Evolutionary conservation across 2,329 filamentous ascomycete genomes (phyloP).

Genomic region (Dothidotthia symphoricarpi): DNA sequence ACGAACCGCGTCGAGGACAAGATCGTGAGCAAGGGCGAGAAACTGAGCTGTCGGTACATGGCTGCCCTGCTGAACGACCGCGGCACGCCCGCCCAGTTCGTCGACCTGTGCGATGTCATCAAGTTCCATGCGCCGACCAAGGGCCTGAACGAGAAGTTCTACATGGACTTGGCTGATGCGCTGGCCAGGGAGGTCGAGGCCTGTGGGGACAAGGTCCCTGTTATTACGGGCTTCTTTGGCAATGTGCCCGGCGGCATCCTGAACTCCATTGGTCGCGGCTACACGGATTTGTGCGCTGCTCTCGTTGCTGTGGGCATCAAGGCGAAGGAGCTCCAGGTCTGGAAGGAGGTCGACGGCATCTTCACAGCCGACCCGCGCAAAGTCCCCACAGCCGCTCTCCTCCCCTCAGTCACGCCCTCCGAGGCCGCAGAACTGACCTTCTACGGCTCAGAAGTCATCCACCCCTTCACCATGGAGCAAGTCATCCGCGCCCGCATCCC

Average conservation of each 20-base stretch:
- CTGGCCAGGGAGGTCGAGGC: slow-evolving; percentile 46
- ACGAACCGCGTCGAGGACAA: slow-evolving; percentile 58
- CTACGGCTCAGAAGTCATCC: slow-evolving; percentile 81
- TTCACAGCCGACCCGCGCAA: slow-evolving; percentile 84
- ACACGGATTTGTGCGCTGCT: slow-evolving; percentile 94
- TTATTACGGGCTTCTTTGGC: slow-evolving; percentile 87
- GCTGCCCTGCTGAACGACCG: slow-evolving; percentile 76
- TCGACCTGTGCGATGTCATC: slow-evolving; percentile 82
- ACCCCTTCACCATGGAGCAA: slow-evolving; percentile 98
- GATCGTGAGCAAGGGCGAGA: slow-evolving; percentile 93
- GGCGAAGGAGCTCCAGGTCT: slow-evolving; percentile 89
- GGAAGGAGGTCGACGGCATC: slow-evolving; percentile 98
- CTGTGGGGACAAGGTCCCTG: slow-evolving; percentile 47
- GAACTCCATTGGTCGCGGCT: slow-evolving; percentile 88
- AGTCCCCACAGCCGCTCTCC: slow-evolving; percentile 87
- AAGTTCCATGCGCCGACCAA: slow-evolving; percentile 54
- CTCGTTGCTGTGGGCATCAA: slow-evolving; percentile 84
- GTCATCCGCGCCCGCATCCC: slow-evolving; percentile 73
- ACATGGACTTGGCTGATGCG: slow-evolving; percentile 42
- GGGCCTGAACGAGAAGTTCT: slow-evolving; percentile 49
- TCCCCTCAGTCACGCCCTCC: slow-evolving; percentile 83
- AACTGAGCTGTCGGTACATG: slow-evolving; percentile 91
- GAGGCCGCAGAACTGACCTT: slow-evolving; percentile 92
- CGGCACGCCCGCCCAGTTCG: slow-evolving; percentile 80
- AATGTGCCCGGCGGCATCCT: slow-evolving; percentile 87